A percentile compares a stretch with the other conserved stretches of the same genome.
Conservation (phyloP, 768 basidiomycete species). For the Nevesoporus exiguus region DNA sequence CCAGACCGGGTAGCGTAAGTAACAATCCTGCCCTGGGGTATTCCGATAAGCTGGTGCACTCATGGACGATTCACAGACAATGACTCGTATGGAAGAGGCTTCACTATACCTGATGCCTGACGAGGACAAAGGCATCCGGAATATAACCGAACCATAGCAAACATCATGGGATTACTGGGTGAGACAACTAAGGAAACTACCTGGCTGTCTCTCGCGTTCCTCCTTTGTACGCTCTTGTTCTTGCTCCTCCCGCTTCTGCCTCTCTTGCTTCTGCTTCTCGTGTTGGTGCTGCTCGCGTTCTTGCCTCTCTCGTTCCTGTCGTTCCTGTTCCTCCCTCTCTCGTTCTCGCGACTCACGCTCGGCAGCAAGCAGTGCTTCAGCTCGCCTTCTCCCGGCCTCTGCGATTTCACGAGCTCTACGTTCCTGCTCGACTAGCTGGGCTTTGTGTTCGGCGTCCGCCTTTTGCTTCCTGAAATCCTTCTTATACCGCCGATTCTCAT, state of each 20-base stretch:
- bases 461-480: slow-evolving; percentile 19
- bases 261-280: background rate
- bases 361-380: slow-evolving; percentile 19
- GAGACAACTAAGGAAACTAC: background rate
- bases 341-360: slow-evolving; percentile 10
- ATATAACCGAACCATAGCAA: background rate
- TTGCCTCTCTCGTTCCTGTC: background rate
- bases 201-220: too few species aligned
- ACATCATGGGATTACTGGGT: background rate
- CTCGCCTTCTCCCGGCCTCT: slow-evolving; percentile 15
- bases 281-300: background rate
- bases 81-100: too few species aligned
- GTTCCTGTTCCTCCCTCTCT: background rate
- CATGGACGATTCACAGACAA: too few species aligned
- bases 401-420: slow-evolving; percentile 24
- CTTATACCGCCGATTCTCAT: slow-evolving; percentile 24
- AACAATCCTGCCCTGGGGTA: too few species aligned
- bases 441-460: slow-evolving; percentile 16
- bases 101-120: too few species aligned
- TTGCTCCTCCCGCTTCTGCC: background rate
- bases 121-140: background rate
- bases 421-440: slow-evolving; percentile 24
- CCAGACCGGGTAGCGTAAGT: too few species aligned
- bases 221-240: too few species aligned
- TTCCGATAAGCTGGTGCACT: too few species aligned